A percentile compares a stretch with the other conserved stretches of the same genome.
These are phyloP conservation scores for Tulasnella calospora DNA, from an alignment of 768 basidiomycete species.

Conservation along the genomic window DNA sequence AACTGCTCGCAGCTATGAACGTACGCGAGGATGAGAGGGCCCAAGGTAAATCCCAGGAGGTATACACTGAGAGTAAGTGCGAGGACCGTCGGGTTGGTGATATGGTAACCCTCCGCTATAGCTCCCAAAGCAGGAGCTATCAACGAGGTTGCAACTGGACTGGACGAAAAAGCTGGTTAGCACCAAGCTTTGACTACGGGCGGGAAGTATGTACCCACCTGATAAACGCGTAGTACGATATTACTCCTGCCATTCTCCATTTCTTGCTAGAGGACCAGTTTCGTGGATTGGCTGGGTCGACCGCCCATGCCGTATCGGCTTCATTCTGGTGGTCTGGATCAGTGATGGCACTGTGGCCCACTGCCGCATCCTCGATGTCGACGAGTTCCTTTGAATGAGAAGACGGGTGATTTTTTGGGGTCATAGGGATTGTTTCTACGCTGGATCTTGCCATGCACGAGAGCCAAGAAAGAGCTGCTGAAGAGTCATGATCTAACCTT, in stretches of 20 bases:
- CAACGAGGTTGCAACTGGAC: constrained; percentile 54
- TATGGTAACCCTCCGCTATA: constrained; percentile 32
- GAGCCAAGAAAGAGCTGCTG: background rate
- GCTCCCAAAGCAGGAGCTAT: constrained; percentile 39
- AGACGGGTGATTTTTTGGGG: background rate
- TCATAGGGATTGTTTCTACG: background rate
- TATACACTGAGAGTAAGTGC: constrained; percentile 61
- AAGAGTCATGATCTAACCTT: background rate
- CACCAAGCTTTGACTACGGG: background rate
- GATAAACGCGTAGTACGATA: constrained; percentile 45
- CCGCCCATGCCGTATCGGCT: constrained; percentile 44
- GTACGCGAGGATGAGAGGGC: constrained; percentile 55
- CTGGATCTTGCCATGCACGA: background rate
- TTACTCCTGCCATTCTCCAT: constrained; percentile 53
- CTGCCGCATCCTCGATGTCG: constrained; percentile 12
- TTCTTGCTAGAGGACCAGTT: constrained; percentile 60
- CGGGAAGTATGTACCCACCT: constrained; percentile 44
- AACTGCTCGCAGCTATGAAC: background rate
- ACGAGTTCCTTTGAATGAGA: background rate
- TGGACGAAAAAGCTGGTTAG: constrained; percentile 29
- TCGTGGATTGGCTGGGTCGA: constrained; percentile 56
- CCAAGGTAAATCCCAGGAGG: constrained; percentile 59
- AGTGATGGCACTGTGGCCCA: background rate
- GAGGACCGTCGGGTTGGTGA: constrained; percentile 49
- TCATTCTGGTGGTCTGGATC: background rate